phyloP scores from a whole-genome alignment of 164 flowering plant species.

The Vitis riparia region DNA sequence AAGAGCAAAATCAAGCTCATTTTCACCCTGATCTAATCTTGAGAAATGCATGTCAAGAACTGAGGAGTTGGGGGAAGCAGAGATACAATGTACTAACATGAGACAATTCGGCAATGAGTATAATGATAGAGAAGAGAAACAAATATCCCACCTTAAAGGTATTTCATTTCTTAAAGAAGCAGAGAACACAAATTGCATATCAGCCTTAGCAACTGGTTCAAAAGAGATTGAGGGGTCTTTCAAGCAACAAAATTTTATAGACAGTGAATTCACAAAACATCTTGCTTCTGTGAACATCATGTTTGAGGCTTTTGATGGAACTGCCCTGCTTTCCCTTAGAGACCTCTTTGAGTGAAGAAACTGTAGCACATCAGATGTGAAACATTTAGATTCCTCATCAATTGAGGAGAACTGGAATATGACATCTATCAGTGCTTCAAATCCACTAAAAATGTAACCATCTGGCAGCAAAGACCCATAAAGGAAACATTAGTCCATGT shows the following conservation, averaged over 20 bases:
- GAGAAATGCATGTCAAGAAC: slow-evolving; percentile 45
- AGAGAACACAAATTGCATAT: slow-evolving; percentile 50
- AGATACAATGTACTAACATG: slow-evolving; percentile 35
- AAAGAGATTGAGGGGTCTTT: slow-evolving; percentile 20
- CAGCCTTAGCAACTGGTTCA: slow-evolving; percentile 45
- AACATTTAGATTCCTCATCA: slow-evolving; percentile 43
- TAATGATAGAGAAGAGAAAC: slow-evolving; percentile 42
- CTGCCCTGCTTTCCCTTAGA: slow-evolving; percentile 21
- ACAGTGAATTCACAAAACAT: slow-evolving; percentile 40
- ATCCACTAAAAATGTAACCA: slow-evolving; percentile 35
- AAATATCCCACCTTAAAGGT: slow-evolving; percentile 33
- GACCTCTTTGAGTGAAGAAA: slow-evolving; percentile 52
- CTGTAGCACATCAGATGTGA: slow-evolving; percentile 55
- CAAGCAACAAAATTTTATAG: slow-evolving; percentile 28
- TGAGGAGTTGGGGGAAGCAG: slow-evolving; percentile 27
- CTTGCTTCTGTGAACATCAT: slow-evolving; percentile 33
- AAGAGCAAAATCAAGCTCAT: slow-evolving; percentile 41
- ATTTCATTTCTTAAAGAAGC: slow-evolving; percentile 50
- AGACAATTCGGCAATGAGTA: slow-evolving; percentile 44
- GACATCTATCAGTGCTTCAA: slow-evolving; percentile 46
- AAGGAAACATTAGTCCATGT: slow-evolving; percentile 1
- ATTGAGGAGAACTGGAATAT: slow-evolving; percentile 54
- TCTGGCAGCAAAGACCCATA: slow-evolving; percentile 38
- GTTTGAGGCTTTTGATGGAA: slow-evolving; percentile 26
- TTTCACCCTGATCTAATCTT: slow-evolving; percentile 25